Percentiles rank a stretch among this genome's conserved stretches.
phyloP scores from a whole-genome alignment of 805 yeast genomes.

The Clavispora santaluciae region DNA sequence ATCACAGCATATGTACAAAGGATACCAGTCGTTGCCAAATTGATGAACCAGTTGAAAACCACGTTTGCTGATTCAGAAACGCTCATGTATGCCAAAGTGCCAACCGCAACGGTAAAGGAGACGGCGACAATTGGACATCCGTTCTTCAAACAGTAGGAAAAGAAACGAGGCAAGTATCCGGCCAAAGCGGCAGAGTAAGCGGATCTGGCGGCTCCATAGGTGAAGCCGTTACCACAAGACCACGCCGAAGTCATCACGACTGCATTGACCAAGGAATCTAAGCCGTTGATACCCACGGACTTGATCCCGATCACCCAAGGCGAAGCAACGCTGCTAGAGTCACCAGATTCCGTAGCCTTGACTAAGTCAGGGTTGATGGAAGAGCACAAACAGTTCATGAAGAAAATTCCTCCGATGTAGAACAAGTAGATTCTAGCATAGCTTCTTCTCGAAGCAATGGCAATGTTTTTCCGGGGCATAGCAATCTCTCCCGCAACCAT shows the following conservation, averaged over 20 bases:
- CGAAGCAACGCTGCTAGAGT: constrained; percentile 36
- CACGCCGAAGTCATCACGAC: constrained; percentile 31
- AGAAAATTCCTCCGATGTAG: constrained; percentile 35
- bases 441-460: constrained; percentile 31
- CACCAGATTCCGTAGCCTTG: constrained; percentile 18
- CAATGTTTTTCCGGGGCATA: constrained; percentile 35
- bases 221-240: constrained; percentile 35
- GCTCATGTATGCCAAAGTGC: constrained; percentile 29
- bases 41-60: constrained; percentile 69
- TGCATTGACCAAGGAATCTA: constrained; percentile 32
- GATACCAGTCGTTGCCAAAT: constrained; percentile 60
- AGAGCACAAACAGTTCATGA: constrained; percentile 31
- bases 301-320: constrained; percentile 37
- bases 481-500: constrained; percentile 38
- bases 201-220: constrained; percentile 32
- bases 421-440: constrained; percentile 31
- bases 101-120: constrained; percentile 35
- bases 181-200: constrained; percentile 68
- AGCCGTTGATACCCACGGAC: constrained; percentile 30
- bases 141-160: constrained; percentile 53
- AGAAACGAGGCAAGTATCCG: constrained; percentile 74
- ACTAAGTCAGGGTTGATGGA: constrained; percentile 29
- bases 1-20: constrained; percentile 57
- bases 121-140: constrained; percentile 72
- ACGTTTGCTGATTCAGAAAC: constrained; percentile 52